A percentile compares a stretch with the other conserved stretches of the same genome.
Evolutionary conservation across 306 rosid species (phyloP).

Genomic region (Cicer arietinum): DNA sequence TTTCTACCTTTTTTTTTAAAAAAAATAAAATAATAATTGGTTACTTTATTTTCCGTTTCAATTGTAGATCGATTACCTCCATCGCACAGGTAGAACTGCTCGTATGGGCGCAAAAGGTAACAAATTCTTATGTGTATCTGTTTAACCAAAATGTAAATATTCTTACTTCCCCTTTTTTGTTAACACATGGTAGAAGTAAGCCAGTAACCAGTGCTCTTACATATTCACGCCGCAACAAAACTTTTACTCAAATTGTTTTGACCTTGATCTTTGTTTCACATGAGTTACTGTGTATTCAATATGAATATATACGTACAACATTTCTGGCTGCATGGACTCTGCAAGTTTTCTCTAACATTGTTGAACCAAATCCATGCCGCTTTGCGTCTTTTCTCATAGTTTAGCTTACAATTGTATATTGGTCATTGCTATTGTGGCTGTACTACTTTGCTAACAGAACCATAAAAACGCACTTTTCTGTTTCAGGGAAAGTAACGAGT

Average conservation of each 20-base stretch:
- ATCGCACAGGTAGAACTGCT: slow-evolving; percentile 98
- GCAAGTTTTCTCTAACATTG: slow-evolving; percentile 4
- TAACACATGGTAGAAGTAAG: not conserved
- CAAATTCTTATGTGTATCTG: slow-evolving; percentile 17
- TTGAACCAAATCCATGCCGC: slow-evolving; percentile 22
- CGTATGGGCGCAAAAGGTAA: slow-evolving; percentile 99
- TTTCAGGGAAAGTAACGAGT: slow-evolving; percentile 94
- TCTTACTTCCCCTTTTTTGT: not conserved
- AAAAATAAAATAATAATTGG: slow-evolving; percentile 1
- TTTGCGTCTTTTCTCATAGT: not conserved
- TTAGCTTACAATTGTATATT: slow-evolving; percentile 23
- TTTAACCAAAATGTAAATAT: not conserved
- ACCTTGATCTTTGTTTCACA: slow-evolving; percentile 31
- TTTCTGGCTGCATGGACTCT: slow-evolving; percentile 21
- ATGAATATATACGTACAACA: not conserved
- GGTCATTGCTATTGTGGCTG: slow-evolving; percentile 12
- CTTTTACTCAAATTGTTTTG: not conserved
- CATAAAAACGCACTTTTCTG: slow-evolving; percentile 25
- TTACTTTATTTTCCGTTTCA: slow-evolving; percentile 34
- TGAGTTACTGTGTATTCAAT: not conserved
- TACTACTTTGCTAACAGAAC: slow-evolving; percentile 1
- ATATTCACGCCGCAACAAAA: slow-evolving; percentile 14
- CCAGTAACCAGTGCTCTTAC: not conserved
- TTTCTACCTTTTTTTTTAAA: not conserved
- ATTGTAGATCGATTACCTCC: slow-evolving; percentile 89